Conservation (phyloP, 2,329 filamentous ascomycete genomes). For the Orbilia blumenaviensis region DNA sequence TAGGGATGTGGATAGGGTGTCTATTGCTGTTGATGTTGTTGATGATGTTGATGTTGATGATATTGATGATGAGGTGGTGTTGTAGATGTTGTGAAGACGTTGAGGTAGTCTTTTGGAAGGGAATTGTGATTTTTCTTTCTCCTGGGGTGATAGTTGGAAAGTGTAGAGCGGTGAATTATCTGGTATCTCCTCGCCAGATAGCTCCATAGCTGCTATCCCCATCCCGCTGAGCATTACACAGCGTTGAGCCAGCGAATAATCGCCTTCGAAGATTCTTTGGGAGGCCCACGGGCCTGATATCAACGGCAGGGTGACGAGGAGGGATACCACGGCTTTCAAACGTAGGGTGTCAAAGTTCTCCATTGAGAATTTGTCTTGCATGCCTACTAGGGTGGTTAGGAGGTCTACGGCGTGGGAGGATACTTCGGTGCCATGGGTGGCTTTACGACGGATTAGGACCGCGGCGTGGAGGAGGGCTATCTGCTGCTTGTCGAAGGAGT, state of each 20-base stretch:
- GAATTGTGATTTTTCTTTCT: constrained; percentile 68
- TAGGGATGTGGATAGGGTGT: constrained; percentile 73
- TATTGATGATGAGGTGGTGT: constrained; percentile 64
- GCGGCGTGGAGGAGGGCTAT: constrained; percentile 81
- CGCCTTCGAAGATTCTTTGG: constrained; percentile 86
- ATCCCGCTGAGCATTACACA: constrained; percentile 82
- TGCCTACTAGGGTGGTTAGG: constrained; percentile 76
- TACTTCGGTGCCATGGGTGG: constrained; percentile 86
- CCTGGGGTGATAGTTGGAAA: constrained; percentile 62
- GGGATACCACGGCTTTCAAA: constrained; percentile 81
- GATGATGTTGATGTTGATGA: too few relatives aligned
- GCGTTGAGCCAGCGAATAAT: constrained; percentile 87
- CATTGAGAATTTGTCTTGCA: constrained; percentile 86
- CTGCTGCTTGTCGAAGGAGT: constrained; percentile 84
- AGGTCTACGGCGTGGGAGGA: constrained; percentile 83
- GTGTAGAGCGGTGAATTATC: constrained; percentile 64
- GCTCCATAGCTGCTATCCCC: constrained; percentile 81
- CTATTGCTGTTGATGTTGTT: constrained; percentile 75
- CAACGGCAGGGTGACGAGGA: constrained; percentile 78
- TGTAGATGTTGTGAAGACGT: constrained; percentile 74
- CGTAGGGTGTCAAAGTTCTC: constrained; percentile 78
- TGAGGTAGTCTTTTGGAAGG: constrained; percentile 82
- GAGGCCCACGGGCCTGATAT: constrained; percentile 85
- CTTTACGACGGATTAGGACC: constrained; percentile 83
- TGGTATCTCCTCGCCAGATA: constrained; percentile 77